These are phyloP conservation scores for Tylopilus vinaceipallidus DNA, from an alignment of 768 basidiomycete genomes.

Conservation along the genomic window DNA sequence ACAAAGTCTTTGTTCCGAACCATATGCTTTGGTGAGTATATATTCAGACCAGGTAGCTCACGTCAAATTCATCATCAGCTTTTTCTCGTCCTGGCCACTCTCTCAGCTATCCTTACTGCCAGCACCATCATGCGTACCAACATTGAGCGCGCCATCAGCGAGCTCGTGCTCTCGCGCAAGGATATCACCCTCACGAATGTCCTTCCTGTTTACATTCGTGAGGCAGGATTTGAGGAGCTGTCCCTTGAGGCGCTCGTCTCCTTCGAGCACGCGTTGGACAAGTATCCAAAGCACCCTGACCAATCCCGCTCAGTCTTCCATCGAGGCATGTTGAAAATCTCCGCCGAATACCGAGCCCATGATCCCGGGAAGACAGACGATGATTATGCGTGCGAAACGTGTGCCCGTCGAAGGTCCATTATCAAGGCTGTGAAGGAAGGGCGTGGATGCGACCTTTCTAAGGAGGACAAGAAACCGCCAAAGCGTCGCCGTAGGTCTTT, in stretches of 20 bases:
- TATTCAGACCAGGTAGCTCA: neutral
- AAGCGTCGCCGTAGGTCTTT: slow-evolving; percentile 10
- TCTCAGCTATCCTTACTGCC: neutral
- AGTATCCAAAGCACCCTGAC: slow-evolving; percentile 8
- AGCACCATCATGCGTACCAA: slow-evolving; percentile 10
- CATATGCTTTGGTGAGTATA: slow-evolving; percentile 1
- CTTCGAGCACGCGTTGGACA: slow-evolving; percentile 17
- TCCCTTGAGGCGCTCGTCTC: slow-evolving; percentile 8
- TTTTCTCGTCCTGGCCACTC: neutral
- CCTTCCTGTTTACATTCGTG: slow-evolving; percentile 8
- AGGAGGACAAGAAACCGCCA: neutral
- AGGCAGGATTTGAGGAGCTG: slow-evolving; percentile 11
- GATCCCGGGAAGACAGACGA: neutral
- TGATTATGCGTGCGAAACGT: neutral
- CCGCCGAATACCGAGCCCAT: slow-evolving; percentile 6
- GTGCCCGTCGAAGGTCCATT: neutral
- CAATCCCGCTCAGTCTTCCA: slow-evolving; percentile 3
- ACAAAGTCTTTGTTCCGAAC: slow-evolving; percentile 8
- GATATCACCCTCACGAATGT: slow-evolving; percentile 8
- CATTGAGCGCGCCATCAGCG: slow-evolving; percentile 11
- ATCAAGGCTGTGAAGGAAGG: neutral
- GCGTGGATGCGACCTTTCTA: neutral
- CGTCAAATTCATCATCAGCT: neutral
- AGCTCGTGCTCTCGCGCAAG: slow-evolving; percentile 5
- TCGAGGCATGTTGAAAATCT: neutral